These are phyloP conservation scores for Luffa aegyptiaca DNA, from an alignment of 306 rosid genomes.

Conservation along the genomic window DNA sequence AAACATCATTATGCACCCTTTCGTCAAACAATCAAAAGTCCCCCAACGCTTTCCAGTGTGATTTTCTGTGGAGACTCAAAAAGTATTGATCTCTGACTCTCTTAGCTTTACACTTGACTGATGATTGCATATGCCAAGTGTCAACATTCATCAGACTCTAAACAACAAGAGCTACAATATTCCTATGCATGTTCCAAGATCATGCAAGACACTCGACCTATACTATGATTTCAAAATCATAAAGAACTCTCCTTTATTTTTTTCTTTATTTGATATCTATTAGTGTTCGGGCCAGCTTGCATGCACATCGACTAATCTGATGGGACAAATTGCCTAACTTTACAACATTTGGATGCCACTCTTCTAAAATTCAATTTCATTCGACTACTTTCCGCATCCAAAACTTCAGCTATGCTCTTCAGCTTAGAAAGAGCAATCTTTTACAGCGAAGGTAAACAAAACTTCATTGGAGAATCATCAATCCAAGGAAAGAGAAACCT, in stretches of 20 bases:
- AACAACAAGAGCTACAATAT: too few species aligned
- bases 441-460: background rate
- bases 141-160: background rate
- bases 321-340: too few species aligned
- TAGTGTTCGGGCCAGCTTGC: too few species aligned
- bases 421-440: background rate
- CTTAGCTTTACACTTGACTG: background rate
- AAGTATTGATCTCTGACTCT: background rate
- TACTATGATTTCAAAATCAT: background rate
- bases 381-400: background rate
- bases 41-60: background rate
- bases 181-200: too few species aligned
- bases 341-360: background rate
- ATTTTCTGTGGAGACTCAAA: background rate
- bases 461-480: background rate
- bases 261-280: too few species aligned
- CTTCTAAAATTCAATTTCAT: background rate
- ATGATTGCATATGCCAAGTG: background rate
- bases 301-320: too few species aligned
- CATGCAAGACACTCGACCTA: background rate
- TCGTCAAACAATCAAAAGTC: background rate
- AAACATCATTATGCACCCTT: background rate
- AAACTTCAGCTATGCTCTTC: background rate
- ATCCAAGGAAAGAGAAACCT: background rate
- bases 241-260: background rate